phyloP scores from a whole-genome alignment of 495 filamentous ascomycete genomes.

The Lichenothelia convexa region DNA sequence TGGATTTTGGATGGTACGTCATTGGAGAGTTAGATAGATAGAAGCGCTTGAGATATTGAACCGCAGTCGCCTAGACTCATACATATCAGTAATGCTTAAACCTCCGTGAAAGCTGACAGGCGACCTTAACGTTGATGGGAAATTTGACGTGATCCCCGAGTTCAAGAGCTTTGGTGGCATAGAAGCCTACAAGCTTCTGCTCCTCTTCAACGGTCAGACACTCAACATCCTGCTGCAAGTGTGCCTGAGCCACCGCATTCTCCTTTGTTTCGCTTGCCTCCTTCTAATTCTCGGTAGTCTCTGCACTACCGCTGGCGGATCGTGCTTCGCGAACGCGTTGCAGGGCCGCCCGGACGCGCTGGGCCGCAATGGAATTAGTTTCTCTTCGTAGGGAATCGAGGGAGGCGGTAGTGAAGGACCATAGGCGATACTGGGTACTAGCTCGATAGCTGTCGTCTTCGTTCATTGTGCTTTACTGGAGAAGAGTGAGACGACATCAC shows the following conservation, averaged over 20 bases:
- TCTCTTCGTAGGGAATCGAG: constrained; percentile 49
- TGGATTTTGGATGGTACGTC: constrained; percentile 78
- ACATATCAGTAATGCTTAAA: background rate
- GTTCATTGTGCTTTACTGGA: too few relatives aligned
- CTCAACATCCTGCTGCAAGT: constrained; percentile 36
- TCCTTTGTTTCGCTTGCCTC: constrained; percentile 1
- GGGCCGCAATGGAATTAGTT: constrained; percentile 56
- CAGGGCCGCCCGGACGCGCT: constrained; percentile 49
- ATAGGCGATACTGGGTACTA: constrained; percentile 75
- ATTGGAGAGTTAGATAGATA: constrained; percentile 87
- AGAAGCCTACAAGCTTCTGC: constrained; percentile 59
- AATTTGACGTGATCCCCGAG: constrained; percentile 60
- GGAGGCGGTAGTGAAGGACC: constrained; percentile 72
- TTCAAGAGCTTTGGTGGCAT: constrained; percentile 53
- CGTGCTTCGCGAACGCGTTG: too few relatives aligned
- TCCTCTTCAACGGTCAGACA: constrained; percentile 71
- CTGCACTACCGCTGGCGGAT: too few relatives aligned
- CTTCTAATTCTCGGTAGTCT: too few relatives aligned
- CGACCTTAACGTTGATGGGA: constrained; percentile 24
- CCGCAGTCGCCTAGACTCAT: constrained; percentile 59
- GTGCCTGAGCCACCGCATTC: constrained; percentile 1
- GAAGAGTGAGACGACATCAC: too few relatives aligned
- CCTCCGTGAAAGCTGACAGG: background rate
- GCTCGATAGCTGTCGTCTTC: constrained; percentile 87
- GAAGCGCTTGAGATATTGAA: constrained; percentile 83